phyloP scores from a whole-genome alignment of 2,329 filamentous ascomycete species.

The Mycogone perniciosa region DNA sequence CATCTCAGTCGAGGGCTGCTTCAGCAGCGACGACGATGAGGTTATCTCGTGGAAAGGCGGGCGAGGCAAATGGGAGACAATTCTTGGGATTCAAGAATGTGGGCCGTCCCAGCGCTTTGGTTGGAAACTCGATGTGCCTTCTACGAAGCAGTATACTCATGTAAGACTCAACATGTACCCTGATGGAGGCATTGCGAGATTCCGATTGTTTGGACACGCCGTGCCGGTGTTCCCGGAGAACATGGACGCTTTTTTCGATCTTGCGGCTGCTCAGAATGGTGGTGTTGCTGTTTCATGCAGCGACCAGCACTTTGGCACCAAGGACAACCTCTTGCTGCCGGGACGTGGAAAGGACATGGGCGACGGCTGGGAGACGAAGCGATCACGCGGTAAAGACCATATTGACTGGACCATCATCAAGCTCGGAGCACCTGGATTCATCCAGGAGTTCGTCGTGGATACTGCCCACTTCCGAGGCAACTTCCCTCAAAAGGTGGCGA shows the following conservation, averaged over 20 bases:
- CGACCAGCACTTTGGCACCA: slow-evolving; percentile 79
- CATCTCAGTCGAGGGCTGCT: slow-evolving; percentile 71
- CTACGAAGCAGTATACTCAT: slow-evolving; percentile 67
- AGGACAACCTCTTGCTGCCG: slow-evolving; percentile 72
- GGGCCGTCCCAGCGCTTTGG: slow-evolving; percentile 67
- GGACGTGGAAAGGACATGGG: slow-evolving; percentile 79
- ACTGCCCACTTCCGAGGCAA: slow-evolving; percentile 81
- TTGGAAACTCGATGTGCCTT: slow-evolving; percentile 58
- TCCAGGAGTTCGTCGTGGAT: slow-evolving; percentile 66
- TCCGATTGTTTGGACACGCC: slow-evolving; percentile 69
- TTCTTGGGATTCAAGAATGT: slow-evolving; percentile 63
- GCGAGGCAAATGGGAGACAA: slow-evolving; percentile 62
- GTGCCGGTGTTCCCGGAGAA: slow-evolving; percentile 69
- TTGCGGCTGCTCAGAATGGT: slow-evolving; percentile 72
- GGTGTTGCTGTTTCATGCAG: slow-evolving; percentile 69
- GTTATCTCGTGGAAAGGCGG: slow-evolving; percentile 55
- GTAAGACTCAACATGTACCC: slow-evolving; percentile 79
- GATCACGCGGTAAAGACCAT: slow-evolving; percentile 64
- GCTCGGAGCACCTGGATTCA: slow-evolving; percentile 58
- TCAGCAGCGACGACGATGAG: slow-evolving; percentile 57
- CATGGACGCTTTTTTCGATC: slow-evolving; percentile 60
- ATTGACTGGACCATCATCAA: slow-evolving; percentile 76
- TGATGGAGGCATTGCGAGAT: slow-evolving; percentile 76
- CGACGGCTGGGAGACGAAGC: slow-evolving; percentile 80
- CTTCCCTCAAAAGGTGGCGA: slow-evolving; percentile 68